A percentile compares a stretch with the other conserved stretches of the same genome.
These are phyloP conservation scores for Lavandula angustifolia DNA, from an alignment of 257 asterid species.

Conservation along the genomic window DNA sequence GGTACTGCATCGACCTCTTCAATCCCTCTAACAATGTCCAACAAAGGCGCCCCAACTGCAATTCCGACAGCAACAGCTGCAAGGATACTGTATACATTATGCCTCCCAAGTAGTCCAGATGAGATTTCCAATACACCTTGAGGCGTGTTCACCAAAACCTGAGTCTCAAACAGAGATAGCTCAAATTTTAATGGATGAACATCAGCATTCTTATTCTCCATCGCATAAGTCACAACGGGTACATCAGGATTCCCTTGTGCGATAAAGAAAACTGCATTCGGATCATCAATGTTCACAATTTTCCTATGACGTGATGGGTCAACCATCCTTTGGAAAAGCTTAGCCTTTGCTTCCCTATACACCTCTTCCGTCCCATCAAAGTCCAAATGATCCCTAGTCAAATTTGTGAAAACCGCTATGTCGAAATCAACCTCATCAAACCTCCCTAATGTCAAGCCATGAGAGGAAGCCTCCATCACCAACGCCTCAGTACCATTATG, in stretches of 20 bases:
- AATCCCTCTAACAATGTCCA: slow-evolving; percentile 93
- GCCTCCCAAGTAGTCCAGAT: slow-evolving; percentile 90
- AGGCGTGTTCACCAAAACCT: slow-evolving; percentile 88
- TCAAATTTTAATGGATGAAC: slow-evolving; percentile 81
- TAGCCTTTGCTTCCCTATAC: slow-evolving; percentile 61
- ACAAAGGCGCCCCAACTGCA: slow-evolving; percentile 95
- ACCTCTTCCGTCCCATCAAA: slow-evolving; percentile 73
- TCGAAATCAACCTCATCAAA: slow-evolving; percentile 87
- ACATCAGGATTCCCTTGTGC: slow-evolving; percentile 74
- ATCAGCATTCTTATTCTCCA: slow-evolving; percentile 88
- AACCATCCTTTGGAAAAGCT: slow-evolving; percentile 77
- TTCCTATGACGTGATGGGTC: slow-evolving; percentile 80
- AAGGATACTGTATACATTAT: slow-evolving; percentile 82
- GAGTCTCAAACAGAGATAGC: slow-evolving; percentile 86
- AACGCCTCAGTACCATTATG: slow-evolving; percentile 87
- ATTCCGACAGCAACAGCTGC: slow-evolving; percentile 89
- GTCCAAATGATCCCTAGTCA: slow-evolving; percentile 70
- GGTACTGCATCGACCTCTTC: slow-evolving; percentile 98
- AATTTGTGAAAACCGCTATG: slow-evolving; percentile 80
- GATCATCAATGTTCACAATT: slow-evolving; percentile 84
- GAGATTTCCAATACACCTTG: slow-evolving; percentile 90
- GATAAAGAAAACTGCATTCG: slow-evolving; percentile 66
- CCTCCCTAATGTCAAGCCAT: slow-evolving; percentile 60
- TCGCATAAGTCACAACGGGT: slow-evolving; percentile 80
- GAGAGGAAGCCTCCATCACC: slow-evolving; percentile 87